Evolutionary conservation across 1,284 basidiomycete species (phyloP), one percentile per base, ranked within the genome.

Genomic region (Bondarzewia mesenterica): DNA sequence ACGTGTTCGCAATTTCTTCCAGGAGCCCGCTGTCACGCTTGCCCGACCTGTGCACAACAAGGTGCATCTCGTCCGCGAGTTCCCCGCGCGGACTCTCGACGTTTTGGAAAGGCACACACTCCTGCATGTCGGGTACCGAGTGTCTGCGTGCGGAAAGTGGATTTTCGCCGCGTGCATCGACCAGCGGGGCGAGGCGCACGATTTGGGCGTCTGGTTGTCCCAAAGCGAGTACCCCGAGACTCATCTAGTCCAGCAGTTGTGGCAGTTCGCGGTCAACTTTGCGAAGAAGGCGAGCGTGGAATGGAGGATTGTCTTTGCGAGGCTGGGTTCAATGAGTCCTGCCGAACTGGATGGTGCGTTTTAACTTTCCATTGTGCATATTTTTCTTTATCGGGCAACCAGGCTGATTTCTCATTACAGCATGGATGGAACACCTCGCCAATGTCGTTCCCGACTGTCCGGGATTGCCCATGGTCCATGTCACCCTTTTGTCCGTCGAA

Each of bases 301-400:
- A 58, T 93, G 89, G 89, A 73, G 83, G 47, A 65, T 92, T 16
- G 78, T 85, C 4, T 67, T 92, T 51, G 68, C 82, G 15, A 84
- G 80, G 57, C 60, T 85, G 5, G 89, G 86, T 1, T 51, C 65
- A 12, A 77, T 90, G 67, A 60, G 63, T 0, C 63, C 69, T 38
- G 58, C 59, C 5, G 89, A 92, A 57, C 61, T 87, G n/a, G 70
- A 80, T 56, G 82, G 88, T 89, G 57, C 58, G 80, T 68, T 6
- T 45, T 22, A 7, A 15, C 10, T 21, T 2, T 21, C 5, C 12
- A 20, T 29, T 10, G 18, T 39, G 26, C 2, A 14, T 29, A 18
- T 23, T 35, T 41, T 52, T 47, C 48, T 32, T 47, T 43, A 44
- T 36, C 52, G 42, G 27, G 23, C n/a, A 38, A 25, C 27, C 8